Evolutionary conservation across 1,284 basidiomycete genomes (phyloP).

Genomic region (Tremellales sp.): DNA sequence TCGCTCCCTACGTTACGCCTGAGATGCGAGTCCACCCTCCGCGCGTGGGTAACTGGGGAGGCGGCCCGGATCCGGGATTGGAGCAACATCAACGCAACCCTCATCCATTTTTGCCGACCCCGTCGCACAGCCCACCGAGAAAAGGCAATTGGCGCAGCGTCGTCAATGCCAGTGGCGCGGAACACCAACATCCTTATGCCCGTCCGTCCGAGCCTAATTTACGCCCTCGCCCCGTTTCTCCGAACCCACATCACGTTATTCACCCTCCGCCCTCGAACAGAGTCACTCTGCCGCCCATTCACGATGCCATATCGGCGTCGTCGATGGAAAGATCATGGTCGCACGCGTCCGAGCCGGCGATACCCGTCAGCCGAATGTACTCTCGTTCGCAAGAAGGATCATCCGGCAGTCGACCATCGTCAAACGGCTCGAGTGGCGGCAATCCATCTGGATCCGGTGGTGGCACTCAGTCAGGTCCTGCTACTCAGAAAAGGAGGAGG

Average conservation of each 20-base stretch:
- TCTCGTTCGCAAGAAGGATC: no score
- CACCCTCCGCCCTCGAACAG: no score
- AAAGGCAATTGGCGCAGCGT: background rate
- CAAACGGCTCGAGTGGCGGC: background rate
- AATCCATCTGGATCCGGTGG: background rate
- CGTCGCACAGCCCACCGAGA: background rate
- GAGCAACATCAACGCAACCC: background rate
- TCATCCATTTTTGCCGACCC: background rate
- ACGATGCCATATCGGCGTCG: no score
- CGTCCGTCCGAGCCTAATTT: no score
- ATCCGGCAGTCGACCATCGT: background rate
- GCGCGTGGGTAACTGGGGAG: background rate
- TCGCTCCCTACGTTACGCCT: background rate
- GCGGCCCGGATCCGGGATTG: background rate
- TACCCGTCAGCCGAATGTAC: no score
- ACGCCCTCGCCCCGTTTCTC: no score
- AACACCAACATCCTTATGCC: no score
- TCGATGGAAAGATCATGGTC: no score
- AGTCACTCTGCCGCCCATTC: no score
- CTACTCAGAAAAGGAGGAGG: constrained; percentile 8
- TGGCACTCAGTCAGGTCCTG: background rate
- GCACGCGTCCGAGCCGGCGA: no score
- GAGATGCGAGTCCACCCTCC: background rate
- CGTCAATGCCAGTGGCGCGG: no score
- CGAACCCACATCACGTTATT: no score